These are phyloP conservation scores for Tritrichomonas musculus DNA, from an alignment of 208 protist species.

Conservation along the genomic window DNA sequence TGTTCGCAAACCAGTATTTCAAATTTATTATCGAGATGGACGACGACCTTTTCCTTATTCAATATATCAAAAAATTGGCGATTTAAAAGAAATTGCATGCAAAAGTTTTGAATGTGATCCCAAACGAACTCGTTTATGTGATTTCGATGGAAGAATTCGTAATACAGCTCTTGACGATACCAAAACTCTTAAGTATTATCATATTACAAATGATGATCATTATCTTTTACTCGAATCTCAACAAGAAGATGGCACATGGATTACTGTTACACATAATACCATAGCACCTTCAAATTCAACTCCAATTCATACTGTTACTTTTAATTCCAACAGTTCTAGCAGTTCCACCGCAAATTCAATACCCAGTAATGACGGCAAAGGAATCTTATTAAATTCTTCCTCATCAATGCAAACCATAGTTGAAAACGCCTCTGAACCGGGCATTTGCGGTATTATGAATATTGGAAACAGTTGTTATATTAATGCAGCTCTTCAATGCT, in stretches of 20 bases:
- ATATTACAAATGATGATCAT: neutral
- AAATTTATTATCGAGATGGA: neutral
- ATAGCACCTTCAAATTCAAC: too few species aligned
- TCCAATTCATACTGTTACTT: too few species aligned
- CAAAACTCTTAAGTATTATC: neutral
- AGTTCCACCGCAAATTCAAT: neutral
- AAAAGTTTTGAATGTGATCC: neutral
- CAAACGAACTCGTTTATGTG: neutral
- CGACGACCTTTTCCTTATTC: neutral
- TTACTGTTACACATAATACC: neutral
- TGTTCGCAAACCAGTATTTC: neutral
- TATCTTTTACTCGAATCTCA: neutral
- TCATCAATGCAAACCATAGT: neutral
- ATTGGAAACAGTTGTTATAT: neutral
- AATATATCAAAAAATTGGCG: neutral
- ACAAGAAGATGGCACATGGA: neutral
- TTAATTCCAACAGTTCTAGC: too few species aligned
- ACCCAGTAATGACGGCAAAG: too few species aligned
- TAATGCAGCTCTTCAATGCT: neutral
- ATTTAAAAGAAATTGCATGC: neutral
- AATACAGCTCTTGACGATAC: neutral
- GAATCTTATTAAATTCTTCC: neutral
- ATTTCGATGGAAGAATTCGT: neutral
- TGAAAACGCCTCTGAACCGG: neutral
- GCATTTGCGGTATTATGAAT: neutral